These are phyloP conservation scores for Fraxinus baroniana DNA, from an alignment of 305 asterid genomes.

Conservation along the genomic window DNA sequence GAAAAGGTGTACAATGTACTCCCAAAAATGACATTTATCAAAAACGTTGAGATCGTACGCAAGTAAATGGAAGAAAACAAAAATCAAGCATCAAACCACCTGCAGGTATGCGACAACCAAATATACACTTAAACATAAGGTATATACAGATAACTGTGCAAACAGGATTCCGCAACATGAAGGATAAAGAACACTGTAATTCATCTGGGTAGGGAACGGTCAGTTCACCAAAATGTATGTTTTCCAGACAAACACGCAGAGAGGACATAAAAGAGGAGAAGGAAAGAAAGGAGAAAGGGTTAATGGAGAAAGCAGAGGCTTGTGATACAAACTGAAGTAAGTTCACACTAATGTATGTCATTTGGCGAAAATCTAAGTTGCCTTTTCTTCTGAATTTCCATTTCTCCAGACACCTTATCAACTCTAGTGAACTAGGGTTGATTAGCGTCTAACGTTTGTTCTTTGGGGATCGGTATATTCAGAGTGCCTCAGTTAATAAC, in stretches of 20 bases:
- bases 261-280: neutral
- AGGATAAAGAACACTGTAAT: constrained; percentile 10
- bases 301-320: neutral
- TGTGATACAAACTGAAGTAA: neutral
- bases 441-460: neutral
- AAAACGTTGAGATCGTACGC: neutral
- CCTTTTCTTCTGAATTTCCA: constrained; percentile 11
- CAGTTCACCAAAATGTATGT: neutral
- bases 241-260: neutral
- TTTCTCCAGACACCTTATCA: neutral
- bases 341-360: neutral
- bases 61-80: neutral
- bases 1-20: neutral
- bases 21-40: neutral
- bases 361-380: constrained; percentile 2
- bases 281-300: neutral
- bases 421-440: neutral
- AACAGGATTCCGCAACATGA: neutral
- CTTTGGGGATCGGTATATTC: neutral
- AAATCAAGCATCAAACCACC: neutral
- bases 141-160: neutral
- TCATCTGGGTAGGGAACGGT: neutral
- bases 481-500: neutral
- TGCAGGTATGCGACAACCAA: constrained; percentile 1
- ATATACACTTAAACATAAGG: neutral